Evolutionary conservation across 352 stramenopile species (phyloP).

Genomic region (Pilasporangium apinafurcum): DNA sequence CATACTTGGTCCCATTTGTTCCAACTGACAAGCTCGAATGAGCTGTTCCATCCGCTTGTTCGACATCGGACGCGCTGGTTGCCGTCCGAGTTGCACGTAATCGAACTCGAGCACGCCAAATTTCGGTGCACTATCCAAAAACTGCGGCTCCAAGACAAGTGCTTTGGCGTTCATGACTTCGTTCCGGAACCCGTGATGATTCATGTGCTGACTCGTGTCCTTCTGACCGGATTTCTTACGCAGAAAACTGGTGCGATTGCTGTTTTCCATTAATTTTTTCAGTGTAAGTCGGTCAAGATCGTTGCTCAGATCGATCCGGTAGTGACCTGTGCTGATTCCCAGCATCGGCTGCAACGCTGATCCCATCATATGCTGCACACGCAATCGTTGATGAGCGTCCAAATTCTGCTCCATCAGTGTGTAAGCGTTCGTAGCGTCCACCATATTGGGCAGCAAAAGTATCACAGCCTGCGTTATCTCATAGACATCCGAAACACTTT

Average conservation of each 20-base stretch:
- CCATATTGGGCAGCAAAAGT: conserved; percentile 66
- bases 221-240: conserved; percentile 56
- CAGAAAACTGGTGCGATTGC: conserved; percentile 66
- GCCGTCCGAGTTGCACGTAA: conserved; percentile 53
- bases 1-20: conserved; percentile 36
- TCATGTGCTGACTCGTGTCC: conserved; percentile 68
- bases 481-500: conserved; percentile 55
- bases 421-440: conserved; percentile 55
- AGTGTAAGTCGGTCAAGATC: conserved; percentile 59
- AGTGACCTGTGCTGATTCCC: conserved; percentile 52
- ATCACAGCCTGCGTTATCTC: conserved; percentile 60
- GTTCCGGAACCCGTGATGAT: conserved; percentile 75
- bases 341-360: conserved; percentile 58
- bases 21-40: conserved; percentile 44
- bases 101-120: conserved; percentile 76
- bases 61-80: conserved; percentile 31
- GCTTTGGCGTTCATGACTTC: conserved; percentile 67
- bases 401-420: conserved; percentile 64
- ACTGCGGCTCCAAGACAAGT: conserved; percentile 37
- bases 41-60: conserved; percentile 65
- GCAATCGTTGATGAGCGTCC: conserved; percentile 29
- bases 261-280: conserved; percentile 74
- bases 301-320: conserved; percentile 59
- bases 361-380: conserved; percentile 62
- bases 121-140: conserved; percentile 56